Percentiles rank a stretch among this genome's conserved stretches.
Evolutionary conservation across 306 rosid genomes (phyloP).

Genomic region (Castanospermum australe): DNA sequence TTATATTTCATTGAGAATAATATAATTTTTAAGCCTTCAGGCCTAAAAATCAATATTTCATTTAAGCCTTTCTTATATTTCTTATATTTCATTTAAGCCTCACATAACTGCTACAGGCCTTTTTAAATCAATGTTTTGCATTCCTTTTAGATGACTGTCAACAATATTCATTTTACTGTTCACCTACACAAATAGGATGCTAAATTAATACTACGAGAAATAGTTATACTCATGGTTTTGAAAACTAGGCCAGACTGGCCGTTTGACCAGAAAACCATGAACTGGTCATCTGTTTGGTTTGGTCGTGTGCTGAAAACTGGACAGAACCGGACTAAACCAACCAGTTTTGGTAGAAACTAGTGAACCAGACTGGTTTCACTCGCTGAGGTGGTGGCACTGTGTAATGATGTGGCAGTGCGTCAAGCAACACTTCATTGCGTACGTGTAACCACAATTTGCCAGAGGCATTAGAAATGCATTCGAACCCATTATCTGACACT

Average conservation of each 20-base stretch:
- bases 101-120: background rate
- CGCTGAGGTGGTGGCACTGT: background rate
- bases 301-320: background rate
- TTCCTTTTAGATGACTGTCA: background rate
- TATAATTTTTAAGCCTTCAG: background rate
- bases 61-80: no score
- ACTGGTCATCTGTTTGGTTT: background rate
- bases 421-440: background rate
- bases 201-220: background rate
- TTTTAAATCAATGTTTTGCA: background rate
- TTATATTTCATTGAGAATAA: background rate
- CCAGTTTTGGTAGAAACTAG: background rate
- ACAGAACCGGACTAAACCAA: background rate
- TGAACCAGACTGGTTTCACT: background rate
- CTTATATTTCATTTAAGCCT: no score
- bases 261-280: background rate
- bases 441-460: background rate
- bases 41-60: no score
- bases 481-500: background rate
- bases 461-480: background rate
- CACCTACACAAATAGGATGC: background rate
- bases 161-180: background rate
- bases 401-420: background rate
- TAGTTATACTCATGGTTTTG: background rate
- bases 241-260: background rate